Evolutionary conservation across 805 yeast genomes (phyloP).

Genomic region (Zygoascus tannicola): DNA sequence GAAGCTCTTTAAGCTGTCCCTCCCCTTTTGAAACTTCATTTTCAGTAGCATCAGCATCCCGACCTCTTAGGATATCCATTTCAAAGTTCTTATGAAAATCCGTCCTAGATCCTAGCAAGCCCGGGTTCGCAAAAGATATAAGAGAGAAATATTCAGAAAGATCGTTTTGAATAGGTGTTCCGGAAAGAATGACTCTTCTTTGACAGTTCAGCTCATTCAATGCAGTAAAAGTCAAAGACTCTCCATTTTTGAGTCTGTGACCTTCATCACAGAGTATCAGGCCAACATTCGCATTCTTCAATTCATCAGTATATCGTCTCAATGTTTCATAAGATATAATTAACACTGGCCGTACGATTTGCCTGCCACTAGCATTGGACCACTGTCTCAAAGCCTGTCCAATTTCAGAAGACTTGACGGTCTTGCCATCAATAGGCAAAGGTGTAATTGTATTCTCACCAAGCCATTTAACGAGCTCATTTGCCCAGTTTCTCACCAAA

Average conservation of each 20-base stretch:
- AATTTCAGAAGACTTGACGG: constrained; percentile 57
- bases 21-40: constrained; percentile 64
- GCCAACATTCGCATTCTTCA: constrained; percentile 75
- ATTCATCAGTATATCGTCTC: constrained; percentile 69
- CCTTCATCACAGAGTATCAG: constrained; percentile 81
- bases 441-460: constrained; percentile 88
- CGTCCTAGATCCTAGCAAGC: constrained; percentile 70
- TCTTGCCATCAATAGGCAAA: constrained; percentile 84
- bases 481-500: constrained; percentile 93
- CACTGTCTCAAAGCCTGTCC: constrained; percentile 63
- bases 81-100: constrained; percentile 86
- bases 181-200: constrained; percentile 85
- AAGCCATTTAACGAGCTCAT: constrained; percentile 88
- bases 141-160: constrained; percentile 87
- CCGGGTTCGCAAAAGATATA: constrained; percentile 89
- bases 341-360: constrained; percentile 84
- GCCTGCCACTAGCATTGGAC: constrained; percentile 82
- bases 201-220: constrained; percentile 74
- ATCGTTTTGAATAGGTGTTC: constrained; percentile 96
- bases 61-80: constrained; percentile 64
- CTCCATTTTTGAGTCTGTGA: constrained; percentile 78
- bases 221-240: constrained; percentile 82
- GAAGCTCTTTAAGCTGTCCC: constrained; percentile 55
- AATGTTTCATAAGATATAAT: constrained; percentile 92
- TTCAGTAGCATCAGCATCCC: constrained; percentile 86